phyloP scores from a whole-genome alignment of 2,329 filamentous ascomycete genomes.

The Colletotrichum coccodes region DNA sequence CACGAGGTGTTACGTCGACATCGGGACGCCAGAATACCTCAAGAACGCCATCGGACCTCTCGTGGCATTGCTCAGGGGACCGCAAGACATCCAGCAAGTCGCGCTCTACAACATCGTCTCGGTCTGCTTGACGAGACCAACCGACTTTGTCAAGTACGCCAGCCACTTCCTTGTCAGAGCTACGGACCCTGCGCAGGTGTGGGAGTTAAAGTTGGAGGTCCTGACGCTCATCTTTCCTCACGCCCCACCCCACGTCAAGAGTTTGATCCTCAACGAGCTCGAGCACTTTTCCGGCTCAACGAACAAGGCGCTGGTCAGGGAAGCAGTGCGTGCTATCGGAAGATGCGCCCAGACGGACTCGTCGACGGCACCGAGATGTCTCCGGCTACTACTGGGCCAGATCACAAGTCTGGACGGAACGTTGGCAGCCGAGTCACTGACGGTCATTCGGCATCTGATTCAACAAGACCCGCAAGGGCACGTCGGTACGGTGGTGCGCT shows the following conservation, averaged over 20 bases:
- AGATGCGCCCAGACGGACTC: conserved; percentile 86
- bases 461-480: conserved; percentile 88
- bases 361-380: conserved; percentile 78
- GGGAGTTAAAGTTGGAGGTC: conserved; percentile 91
- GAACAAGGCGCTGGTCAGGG: conserved; percentile 82
- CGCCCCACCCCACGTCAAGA: conserved; percentile 78
- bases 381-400: conserved; percentile 85
- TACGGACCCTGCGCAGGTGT: conserved; percentile 82
- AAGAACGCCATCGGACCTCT: conserved; percentile 82
- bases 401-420: conserved; percentile 89
- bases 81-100: conserved; percentile 88
- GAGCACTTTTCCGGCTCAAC: conserved; percentile 84
- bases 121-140: conserved; percentile 81
- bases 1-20: conserved; percentile 83
- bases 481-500: conserved; percentile 83
- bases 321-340: conserved; percentile 92
- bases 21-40: conserved; percentile 83
- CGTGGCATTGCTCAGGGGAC: conserved; percentile 84
- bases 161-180: conserved; percentile 89
- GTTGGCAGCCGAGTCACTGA: conserved; percentile 90
- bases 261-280: conserved; percentile 89
- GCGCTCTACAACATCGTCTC: conserved; percentile 95
- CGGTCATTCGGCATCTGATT: conserved; percentile 94
- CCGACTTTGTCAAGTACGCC: conserved; percentile 86
- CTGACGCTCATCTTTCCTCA: conserved; percentile 92